Evolutionary conservation across 139 green algal genomes (phyloP), one percentile per base, ranked within the genome.

Genomic region (Asterochloris erici): DNA sequence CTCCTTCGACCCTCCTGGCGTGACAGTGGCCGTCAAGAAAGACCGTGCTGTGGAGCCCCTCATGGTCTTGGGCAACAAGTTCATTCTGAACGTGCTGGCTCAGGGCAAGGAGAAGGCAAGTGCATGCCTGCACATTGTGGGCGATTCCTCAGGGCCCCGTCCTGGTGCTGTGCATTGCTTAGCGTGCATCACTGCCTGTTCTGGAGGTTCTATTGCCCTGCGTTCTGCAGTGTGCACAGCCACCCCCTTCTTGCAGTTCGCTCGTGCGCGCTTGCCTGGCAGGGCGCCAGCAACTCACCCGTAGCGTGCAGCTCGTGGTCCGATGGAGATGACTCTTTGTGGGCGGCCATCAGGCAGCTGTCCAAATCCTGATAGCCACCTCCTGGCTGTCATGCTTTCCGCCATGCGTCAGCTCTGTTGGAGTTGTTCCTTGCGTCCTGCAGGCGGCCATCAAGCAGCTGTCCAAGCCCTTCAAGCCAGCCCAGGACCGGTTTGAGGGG

Each of bases 31-130:
- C 4, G 93, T 97, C 11, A 97, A 97, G 83, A 97, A 98, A 75
- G 96, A 99, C 82, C 92, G 96, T n/a, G 93, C 94, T 14, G 90
- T 98, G 63, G 96, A 99, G 89, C 83, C 81, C n/a, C 87, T 98
- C 83, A 80, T 99, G 77, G 68, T 88, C 27, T 82, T 78, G 24
- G 93, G 93, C 75, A 85, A 79, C 77, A 83, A 81, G 15, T 98
- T 98, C 84, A 88, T 88, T n/a, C 80, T 99, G 21, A 97, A 94
- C 86, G 89, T 98, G 74, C 84, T 99, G 73, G 87, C 92, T 10
- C 91, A 97, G 84, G 89, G 85, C 27, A 85, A 88, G 60, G 87
- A 90, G 61, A 90, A 89, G 83, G 70, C 66, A 71, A 11, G 14
- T 0, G 1, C 19, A 54, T 54, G 38, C 38, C 38, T 54, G 4